Evolutionary conservation across 208 protist species (phyloP).

Genomic region (Willaertia magna): DNA sequence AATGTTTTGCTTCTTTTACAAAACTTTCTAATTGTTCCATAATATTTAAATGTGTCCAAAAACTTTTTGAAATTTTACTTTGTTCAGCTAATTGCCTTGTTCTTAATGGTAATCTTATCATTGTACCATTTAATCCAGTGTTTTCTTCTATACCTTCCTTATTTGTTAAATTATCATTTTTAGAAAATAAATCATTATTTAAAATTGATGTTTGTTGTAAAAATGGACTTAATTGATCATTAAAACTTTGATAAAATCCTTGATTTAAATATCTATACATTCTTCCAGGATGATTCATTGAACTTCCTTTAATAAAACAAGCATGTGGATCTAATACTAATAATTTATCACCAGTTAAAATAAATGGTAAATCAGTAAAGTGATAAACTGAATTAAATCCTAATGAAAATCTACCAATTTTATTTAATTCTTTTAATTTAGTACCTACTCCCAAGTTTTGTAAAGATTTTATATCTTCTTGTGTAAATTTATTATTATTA

Average conservation of each 20-base stretch:
- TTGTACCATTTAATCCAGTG: conserved; percentile 18
- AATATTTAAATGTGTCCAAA: not conserved
- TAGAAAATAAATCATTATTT: too few relatives aligned
- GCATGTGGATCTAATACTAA: conserved; percentile 24
- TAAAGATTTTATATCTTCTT: too few relatives aligned
- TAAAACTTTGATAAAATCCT: not conserved
- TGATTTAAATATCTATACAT: not conserved
- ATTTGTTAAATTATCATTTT: too few relatives aligned
- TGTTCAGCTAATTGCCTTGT: not conserved
- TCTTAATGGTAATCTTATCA: conserved; percentile 24
- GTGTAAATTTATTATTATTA: too few relatives aligned
- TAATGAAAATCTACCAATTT: conserved; percentile 30
- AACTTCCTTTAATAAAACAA: not conserved
- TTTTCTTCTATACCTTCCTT: conserved; percentile 10
- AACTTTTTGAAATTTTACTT: not conserved
- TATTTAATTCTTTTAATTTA: too few relatives aligned
- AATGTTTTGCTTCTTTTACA: not conserved
- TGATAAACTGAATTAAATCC: conserved; percentile 44
- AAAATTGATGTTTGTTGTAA: too few relatives aligned
- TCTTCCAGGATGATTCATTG: not conserved
- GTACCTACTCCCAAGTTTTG: too few relatives aligned
- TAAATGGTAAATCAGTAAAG: conserved; percentile 36
- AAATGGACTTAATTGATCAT: not conserved
- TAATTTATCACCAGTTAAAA: conserved; percentile 22
- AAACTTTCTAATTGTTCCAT: not conserved